Percentiles rank a stretch among this genome's conserved stretches.
Evolutionary conservation across 116 monocot genomes (phyloP).

Genomic region (Trichopus zeylanicus): DNA sequence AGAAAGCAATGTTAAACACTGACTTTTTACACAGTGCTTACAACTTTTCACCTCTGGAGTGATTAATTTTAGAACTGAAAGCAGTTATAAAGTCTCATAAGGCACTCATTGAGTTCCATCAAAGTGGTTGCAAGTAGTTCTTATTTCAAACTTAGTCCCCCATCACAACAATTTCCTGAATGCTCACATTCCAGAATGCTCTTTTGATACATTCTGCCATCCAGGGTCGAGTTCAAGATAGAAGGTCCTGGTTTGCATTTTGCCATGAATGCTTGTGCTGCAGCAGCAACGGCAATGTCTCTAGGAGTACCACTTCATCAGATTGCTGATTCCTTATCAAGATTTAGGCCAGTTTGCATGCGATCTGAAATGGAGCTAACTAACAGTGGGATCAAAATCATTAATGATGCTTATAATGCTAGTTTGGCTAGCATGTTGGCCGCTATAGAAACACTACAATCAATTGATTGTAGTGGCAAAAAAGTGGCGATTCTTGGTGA

Average conservation of each 20-base stretch:
- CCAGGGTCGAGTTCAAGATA: slow-evolving; percentile 28
- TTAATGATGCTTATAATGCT: slow-evolving; percentile 32
- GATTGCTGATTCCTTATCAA: slow-evolving; percentile 17
- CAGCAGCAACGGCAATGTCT: slow-evolving; percentile 22
- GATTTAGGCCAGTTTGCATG: slow-evolving; percentile 27
- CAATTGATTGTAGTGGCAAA: slow-evolving; percentile 23
- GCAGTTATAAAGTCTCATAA: too few species aligned
- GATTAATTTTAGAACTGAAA: too few species aligned
- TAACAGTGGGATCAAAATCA: slow-evolving; percentile 15
- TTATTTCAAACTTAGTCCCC: too few species aligned
- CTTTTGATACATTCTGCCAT: not conserved
- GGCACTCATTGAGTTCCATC: too few species aligned
- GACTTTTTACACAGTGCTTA: too few species aligned
- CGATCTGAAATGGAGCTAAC: slow-evolving; percentile 17
- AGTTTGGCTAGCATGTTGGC: slow-evolving; percentile 21
- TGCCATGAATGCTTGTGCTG: slow-evolving; percentile 29
- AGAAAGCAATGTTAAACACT: too few species aligned
- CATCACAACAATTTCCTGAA: too few species aligned
- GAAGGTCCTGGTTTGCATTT: slow-evolving; percentile 28
- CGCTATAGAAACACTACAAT: slow-evolving; percentile 16
- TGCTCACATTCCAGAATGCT: too few species aligned
- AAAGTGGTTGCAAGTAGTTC: too few species aligned
- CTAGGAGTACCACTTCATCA: slow-evolving; percentile 25
- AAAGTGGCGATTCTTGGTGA: slow-evolving; percentile 24
- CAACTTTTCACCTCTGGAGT: too few species aligned